phyloP scores from a whole-genome alignment of 306 rosid genomes.

The barrel medic (Medicago truncatula) region MtrunA17r5.0-ANR NC_053045.1:42182501-42183000 shows the following conservation, averaged over 20 bases:
- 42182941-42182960: constrained; percentile 33
- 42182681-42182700: constrained; percentile 13
- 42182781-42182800: constrained; percentile 16
- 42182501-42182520: constrained; percentile 15
- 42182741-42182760: constrained; percentile 17
- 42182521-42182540: constrained; percentile 7
- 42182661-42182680: constrained; percentile 21
- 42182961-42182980: constrained; percentile 22
- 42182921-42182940: constrained; percentile 43
- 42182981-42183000: constrained; percentile 30
- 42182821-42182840: constrained; percentile 43
- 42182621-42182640: constrained; percentile 18
- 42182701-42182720: constrained; percentile 7
- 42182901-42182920: constrained; percentile 53
- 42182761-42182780: constrained; percentile 30
- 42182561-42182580: neutral
- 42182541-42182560: constrained; percentile 8
- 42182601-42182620: neutral
- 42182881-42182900: constrained; percentile 64
- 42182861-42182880: constrained; percentile 63
- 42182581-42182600: constrained; percentile 21
- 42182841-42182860: constrained; percentile 55
- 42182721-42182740: constrained; percentile 22
- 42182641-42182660: constrained; percentile 3
- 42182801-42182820: constrained; percentile 26